Percentiles rank a stretch among this genome's conserved stretches.
phyloP scores from a whole-genome alignment of 306 rosid genomes.

The Pterocarpus macrocarpus region DNA sequence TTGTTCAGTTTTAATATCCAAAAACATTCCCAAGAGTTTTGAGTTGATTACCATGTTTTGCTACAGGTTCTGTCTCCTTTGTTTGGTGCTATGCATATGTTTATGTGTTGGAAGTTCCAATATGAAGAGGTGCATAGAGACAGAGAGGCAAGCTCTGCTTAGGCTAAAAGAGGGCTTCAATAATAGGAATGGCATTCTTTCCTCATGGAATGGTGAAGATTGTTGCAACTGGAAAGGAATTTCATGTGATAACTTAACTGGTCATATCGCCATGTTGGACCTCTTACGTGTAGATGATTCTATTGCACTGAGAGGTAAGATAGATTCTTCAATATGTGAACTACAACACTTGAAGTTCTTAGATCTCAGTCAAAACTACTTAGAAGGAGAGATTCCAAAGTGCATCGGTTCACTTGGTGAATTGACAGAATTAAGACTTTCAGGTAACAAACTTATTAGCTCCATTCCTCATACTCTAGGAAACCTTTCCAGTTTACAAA shows the following conservation, averaged over 20 bases:
- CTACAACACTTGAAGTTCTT: conserved; percentile 30
- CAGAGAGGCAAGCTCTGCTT: conserved; percentile 35
- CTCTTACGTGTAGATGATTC: background rate
- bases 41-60: background rate
- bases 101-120: background rate
- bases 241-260: conserved; percentile 39
- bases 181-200: background rate
- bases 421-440: conserved; percentile 18
- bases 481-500: conserved; percentile 39
- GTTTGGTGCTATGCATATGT: conserved; percentile 1
- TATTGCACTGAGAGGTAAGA: background rate
- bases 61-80: background rate
- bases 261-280: conserved; percentile 24
- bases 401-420: conserved; percentile 50
- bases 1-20: background rate
- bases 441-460: background rate
- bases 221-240: conserved; percentile 45
- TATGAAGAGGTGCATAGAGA: background rate
- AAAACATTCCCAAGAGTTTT: background rate
- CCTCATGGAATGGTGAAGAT: conserved; percentile 27
- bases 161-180: background rate
- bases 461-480: conserved; percentile 1
- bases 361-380: background rate
- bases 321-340: conserved; percentile 42
- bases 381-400: conserved; percentile 37